These are phyloP conservation scores for Leccinellum rugosiceps DNA, from an alignment of 768 basidiomycete genomes.

Conservation along the genomic window DNA sequence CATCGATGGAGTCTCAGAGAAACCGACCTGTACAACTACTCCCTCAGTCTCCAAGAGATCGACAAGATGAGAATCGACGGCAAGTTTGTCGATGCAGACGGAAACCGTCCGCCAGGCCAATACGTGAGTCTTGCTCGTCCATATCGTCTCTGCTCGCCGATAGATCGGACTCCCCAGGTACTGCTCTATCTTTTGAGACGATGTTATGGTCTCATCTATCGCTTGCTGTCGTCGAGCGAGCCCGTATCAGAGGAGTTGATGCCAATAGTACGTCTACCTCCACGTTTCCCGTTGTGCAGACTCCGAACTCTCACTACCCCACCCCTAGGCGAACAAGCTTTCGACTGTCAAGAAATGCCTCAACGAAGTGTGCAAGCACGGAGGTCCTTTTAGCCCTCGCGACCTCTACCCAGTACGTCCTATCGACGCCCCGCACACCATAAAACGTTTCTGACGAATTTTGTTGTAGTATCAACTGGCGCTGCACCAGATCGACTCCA, in stretches of 20 bases:
- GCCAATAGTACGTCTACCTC: slow-evolving; percentile 67
- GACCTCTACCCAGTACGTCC: slow-evolving; percentile 87
- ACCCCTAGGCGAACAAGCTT: slow-evolving; percentile 82
- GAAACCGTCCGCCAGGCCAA: slow-evolving; percentile 90
- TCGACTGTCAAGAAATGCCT: slow-evolving; percentile 96
- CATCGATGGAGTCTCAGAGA: slow-evolving; percentile 97
- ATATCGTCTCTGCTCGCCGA: not conserved
- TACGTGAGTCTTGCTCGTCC: slow-evolving; percentile 55
- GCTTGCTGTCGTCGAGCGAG: slow-evolving; percentile 89
- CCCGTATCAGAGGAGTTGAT: slow-evolving; percentile 98
- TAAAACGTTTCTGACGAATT: slow-evolving; percentile 3
- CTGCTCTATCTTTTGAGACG: slow-evolving; percentile 88
- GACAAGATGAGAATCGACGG: slow-evolving; percentile 97
- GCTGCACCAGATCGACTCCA: slow-evolving; percentile 89
- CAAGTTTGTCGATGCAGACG: slow-evolving; percentile 94
- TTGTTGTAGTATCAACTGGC: slow-evolving; percentile 83
- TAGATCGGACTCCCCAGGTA: slow-evolving; percentile 49
- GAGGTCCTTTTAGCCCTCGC: slow-evolving; percentile 86
- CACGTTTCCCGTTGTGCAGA: not conserved
- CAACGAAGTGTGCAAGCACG: slow-evolving; percentile 93
- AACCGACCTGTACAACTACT: slow-evolving; percentile 92
- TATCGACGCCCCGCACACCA: not conserved
- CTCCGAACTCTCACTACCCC: not conserved
- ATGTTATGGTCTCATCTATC: slow-evolving; percentile 96
- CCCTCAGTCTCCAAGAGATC: slow-evolving; percentile 89